Percentiles rank a stretch among this genome's conserved stretches.
Evolutionary conservation across 345 rosid species (phyloP).

Genomic region (Anacardium occidentale): DNA sequence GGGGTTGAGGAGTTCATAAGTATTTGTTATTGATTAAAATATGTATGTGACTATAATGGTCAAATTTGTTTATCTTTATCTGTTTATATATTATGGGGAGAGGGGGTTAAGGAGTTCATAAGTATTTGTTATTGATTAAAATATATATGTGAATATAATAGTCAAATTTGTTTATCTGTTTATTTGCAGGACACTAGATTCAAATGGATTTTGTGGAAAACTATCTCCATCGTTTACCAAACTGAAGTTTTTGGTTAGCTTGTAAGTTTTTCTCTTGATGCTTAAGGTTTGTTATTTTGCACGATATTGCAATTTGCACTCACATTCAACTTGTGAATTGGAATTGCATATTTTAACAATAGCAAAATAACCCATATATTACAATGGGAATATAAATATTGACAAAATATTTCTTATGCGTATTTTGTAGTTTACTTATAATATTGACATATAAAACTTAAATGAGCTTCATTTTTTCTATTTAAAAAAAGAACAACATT

Average conservation of each 20-base stretch:
- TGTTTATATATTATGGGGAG: too few species aligned
- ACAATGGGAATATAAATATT: too few species aligned
- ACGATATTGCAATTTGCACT: neutral
- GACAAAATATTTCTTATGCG: neutral
- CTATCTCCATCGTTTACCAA: constrained; percentile 66
- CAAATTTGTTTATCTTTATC: neutral
- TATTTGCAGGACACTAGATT: constrained; percentile 56
- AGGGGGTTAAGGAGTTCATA: too few species aligned
- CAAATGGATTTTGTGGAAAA: constrained; percentile 80
- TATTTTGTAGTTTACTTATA: neutral
- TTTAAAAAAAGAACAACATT: neutral
- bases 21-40: neutral
- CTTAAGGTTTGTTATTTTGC: neutral
- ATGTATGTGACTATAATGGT: constrained; percentile 5
- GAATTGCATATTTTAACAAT: neutral
- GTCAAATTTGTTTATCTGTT: constrained; percentile 9
- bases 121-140: neutral
- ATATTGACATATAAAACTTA: neutral
- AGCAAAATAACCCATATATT: neutral
- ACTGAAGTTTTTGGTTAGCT: constrained; percentile 63
- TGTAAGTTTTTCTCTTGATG: constrained; percentile 49
- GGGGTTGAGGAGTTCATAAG: too few species aligned
- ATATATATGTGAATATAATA: constrained; percentile 5
- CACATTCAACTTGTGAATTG: neutral
- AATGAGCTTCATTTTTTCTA: neutral